phyloP scores from a whole-genome alignment of 345 rosid genomes.

The Cardamine resedifolia region DNA sequence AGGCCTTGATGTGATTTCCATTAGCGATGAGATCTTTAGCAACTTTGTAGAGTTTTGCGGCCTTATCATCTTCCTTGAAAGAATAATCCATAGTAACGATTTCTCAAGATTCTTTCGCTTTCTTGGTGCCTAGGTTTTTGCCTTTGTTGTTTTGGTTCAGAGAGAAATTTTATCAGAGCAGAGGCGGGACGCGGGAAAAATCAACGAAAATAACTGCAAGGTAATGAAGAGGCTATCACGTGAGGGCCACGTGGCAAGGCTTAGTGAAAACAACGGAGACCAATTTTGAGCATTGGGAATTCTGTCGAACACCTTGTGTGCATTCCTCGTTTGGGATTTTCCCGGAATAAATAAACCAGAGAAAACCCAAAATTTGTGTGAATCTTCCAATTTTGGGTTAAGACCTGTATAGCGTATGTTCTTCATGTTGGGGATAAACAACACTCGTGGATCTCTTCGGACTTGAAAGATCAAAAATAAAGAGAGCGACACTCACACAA shows the following conservation, averaged over 20 bases:
- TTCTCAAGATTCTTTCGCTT: conserved; percentile 2
- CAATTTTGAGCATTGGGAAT: background rate
- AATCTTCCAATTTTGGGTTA: conserved; percentile 17
- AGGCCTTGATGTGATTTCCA: conserved; percentile 7
- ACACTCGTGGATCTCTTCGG: no score
- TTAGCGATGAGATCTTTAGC: background rate
- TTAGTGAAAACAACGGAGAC: background rate
- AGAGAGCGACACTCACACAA: no score
- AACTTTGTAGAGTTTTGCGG: background rate
- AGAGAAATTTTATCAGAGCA: background rate
- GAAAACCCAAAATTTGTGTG: background rate
- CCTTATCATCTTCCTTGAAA: background rate
- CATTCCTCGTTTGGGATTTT: background rate
- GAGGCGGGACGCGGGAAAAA: conserved; percentile 16
- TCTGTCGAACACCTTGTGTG: conserved; percentile 21
- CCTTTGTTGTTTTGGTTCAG: background rate
- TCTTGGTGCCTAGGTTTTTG: background rate
- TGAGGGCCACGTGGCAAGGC: conserved; percentile 25
- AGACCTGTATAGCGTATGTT: background rate
- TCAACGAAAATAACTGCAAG: background rate
- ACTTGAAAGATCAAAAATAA: no score
- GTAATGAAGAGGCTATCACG: background rate
- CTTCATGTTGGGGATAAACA: no score
- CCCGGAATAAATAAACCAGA: background rate
- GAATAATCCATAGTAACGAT: conserved; percentile 10